These are phyloP conservation scores for Euphrasia arctica DNA, from an alignment of 305 asterid genomes.

Conservation along the genomic window DNA sequence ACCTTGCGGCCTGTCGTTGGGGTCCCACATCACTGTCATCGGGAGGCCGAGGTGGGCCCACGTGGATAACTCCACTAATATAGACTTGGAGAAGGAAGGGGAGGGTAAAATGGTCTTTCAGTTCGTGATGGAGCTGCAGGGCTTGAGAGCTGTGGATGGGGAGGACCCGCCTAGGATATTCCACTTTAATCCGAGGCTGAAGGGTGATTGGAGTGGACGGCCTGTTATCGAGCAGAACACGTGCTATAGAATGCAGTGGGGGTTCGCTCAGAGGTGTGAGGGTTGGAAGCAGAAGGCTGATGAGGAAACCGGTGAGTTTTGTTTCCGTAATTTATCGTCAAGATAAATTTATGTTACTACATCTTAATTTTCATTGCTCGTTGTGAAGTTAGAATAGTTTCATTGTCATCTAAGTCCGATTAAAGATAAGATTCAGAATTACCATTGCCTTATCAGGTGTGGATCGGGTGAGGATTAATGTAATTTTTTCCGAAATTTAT, in stretches of 20 bases:
- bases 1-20: constrained; percentile 87
- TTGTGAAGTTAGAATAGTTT: constrained; percentile 12
- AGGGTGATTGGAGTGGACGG: constrained; percentile 93
- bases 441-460: background rate
- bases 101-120: constrained; percentile 53
- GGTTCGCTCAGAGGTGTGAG: constrained; percentile 73
- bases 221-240: constrained; percentile 86
- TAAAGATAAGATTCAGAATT: too few species aligned
- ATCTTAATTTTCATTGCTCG: constrained; percentile 14
- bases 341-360: constrained; percentile 12
- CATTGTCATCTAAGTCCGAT: background rate
- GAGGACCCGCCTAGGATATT: constrained; percentile 91
- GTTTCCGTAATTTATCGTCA: constrained; percentile 3
- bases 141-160: constrained; percentile 77
- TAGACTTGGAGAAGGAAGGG: constrained; percentile 33
- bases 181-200: constrained; percentile 84
- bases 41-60: constrained; percentile 67
- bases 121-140: constrained; percentile 91
- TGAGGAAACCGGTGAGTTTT: constrained; percentile 78
- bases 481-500: too few species aligned
- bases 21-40: constrained; percentile 86
- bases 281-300: constrained; percentile 84
- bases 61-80: constrained; percentile 42
- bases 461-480: background rate
- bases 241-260: constrained; percentile 98